Evolutionary conservation across 176 grass and related monocot genomes (phyloP).

Genomic region (Avena insularis): DNA sequence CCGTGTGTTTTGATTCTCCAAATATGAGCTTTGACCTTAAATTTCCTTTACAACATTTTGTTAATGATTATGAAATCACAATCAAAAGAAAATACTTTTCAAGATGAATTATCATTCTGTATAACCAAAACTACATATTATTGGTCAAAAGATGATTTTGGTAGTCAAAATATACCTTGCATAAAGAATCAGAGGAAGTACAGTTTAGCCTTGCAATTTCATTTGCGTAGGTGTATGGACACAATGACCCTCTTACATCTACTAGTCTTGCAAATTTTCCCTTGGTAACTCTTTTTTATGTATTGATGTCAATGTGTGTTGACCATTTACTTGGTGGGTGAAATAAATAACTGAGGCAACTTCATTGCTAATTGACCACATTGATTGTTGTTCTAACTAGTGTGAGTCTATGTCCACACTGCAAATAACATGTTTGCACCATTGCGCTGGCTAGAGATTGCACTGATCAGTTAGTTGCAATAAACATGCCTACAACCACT

Average conservation of each 20-base stretch:
- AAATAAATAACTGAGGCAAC: too few relatives aligned
- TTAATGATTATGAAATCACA: background rate
- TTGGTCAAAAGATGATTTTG: too few relatives aligned
- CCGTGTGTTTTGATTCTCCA: too few relatives aligned
- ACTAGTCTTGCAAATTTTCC: background rate
- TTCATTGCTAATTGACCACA: background rate
- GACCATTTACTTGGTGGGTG: background rate
- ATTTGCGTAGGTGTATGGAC: too few relatives aligned
- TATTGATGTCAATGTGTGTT: background rate
- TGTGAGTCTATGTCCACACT: too few relatives aligned
- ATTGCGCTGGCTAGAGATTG: too few relatives aligned
- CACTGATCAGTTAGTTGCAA: background rate
- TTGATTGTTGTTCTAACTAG: background rate
- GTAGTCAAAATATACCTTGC: too few relatives aligned
- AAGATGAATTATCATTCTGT: background rate
- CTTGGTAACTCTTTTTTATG: too few relatives aligned
- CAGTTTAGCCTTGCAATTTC: background rate
- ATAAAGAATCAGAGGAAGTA: background rate
- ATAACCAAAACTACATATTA: too few relatives aligned
- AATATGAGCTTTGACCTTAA: too few relatives aligned
- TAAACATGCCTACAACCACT: background rate
- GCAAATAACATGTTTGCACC: too few relatives aligned
- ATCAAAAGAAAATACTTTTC: background rate
- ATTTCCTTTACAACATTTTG: too few relatives aligned
- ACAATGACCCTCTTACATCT: background rate